Percentiles rank a stretch among this genome's conserved stretches.
Evolutionary conservation across 257 asterid species (phyloP).

Genomic region (Paraleonurus japonicus): DNA sequence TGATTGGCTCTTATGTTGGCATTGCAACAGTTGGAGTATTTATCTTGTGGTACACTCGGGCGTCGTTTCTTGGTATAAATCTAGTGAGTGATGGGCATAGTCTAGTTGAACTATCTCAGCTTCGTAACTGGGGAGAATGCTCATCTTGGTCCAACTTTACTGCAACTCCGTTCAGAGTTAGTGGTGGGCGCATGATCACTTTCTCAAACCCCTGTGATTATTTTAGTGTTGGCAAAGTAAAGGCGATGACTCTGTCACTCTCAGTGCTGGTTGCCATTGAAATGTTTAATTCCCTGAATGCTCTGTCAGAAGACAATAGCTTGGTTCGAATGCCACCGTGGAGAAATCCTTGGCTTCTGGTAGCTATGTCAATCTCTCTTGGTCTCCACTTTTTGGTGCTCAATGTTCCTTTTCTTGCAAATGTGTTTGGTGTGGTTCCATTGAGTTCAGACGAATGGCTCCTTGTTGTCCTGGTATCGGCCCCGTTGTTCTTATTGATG

Average conservation of each 20-base stretch:
- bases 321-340: slow-evolving; percentile 85
- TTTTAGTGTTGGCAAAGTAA: slow-evolving; percentile 69
- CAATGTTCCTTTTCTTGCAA: slow-evolving; percentile 65
- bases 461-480: slow-evolving; percentile 58
- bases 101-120: slow-evolving; percentile 68
- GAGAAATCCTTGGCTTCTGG: slow-evolving; percentile 84
- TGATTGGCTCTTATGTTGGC: slow-evolving; percentile 84
- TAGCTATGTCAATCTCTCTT: slow-evolving; percentile 69
- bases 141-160: slow-evolving; percentile 71
- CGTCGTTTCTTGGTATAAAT: slow-evolving; percentile 72
- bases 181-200: slow-evolving; percentile 11
- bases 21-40: slow-evolving; percentile 90
- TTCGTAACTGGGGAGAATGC: slow-evolving; percentile 92
- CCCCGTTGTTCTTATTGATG: slow-evolving; percentile 66
- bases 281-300: slow-evolving; percentile 86
- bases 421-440: slow-evolving; percentile 71
- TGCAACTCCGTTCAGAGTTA: slow-evolving; percentile 59
- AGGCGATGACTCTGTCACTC: slow-evolving; percentile 84
- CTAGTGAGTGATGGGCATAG: slow-evolving; percentile 75
- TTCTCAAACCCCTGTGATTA: slow-evolving; percentile 67
- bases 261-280: slow-evolving; percentile 86
- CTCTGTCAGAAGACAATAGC: slow-evolving; percentile 90
- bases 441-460: slow-evolving; percentile 66
- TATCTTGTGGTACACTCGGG: slow-evolving; percentile 77
- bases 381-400: slow-evolving; percentile 68